Base-by-base conservation (phyloP, 495 filamentous ascomycete species). In the Sabuloglossum arenarium region DNA sequence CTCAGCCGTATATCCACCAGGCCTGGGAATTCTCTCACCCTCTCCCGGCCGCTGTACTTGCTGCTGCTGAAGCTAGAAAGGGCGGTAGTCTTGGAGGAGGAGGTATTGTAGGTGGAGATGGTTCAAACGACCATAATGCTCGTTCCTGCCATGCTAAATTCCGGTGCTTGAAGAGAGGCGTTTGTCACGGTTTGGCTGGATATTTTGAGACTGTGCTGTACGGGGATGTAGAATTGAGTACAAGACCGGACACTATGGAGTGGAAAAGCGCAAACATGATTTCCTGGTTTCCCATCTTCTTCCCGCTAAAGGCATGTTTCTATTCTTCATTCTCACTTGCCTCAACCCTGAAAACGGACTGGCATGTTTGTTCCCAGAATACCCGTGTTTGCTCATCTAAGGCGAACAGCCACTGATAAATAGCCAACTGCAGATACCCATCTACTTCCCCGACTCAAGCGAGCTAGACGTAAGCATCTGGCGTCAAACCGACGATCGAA, bases 261-360 rank as follows among this genome's bases (percentile, higher is more conserved):
- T 73, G 71, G 53, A 96, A 97, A 76, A 94, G 88, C 69, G 80
- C 82, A 61, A 84, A 87, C 60, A 97, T 97, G 91, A 91, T 95
- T 56, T 90, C 85, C 61, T 99, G 91, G 91, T 99, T 99, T 67
- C 91, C 91, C 9, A 96, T 97, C 12, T 96, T 85, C 71, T 99
- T 99, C 62, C 91, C 91, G 6, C 66, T 99, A 10, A 94, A 94
- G 81, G 90, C 93, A 75, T 59, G 71, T 66, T 54, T n/a, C 12
- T 6, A n/a, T 34, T 24, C 24, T 21, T 39, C 34, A 12, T 43
- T 53, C 24, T 42, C 28, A n/a, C 32, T n/a, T n/a, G n/a, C n/a
- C n/a, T n/a, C n/a, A n/a, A n/a, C n/a, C n/a, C n/a, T n/a, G n/a
- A n/a, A n/a, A n/a, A n/a, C n/a, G n/a, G n/a, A n/a, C n/a, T n/a